Percentiles rank a stretch among this genome's conserved stretches.
These are phyloP conservation scores for Apiospora malaysiana DNA, from an alignment of 2,329 filamentous ascomycete genomes.

Conservation along the genomic window DNA sequence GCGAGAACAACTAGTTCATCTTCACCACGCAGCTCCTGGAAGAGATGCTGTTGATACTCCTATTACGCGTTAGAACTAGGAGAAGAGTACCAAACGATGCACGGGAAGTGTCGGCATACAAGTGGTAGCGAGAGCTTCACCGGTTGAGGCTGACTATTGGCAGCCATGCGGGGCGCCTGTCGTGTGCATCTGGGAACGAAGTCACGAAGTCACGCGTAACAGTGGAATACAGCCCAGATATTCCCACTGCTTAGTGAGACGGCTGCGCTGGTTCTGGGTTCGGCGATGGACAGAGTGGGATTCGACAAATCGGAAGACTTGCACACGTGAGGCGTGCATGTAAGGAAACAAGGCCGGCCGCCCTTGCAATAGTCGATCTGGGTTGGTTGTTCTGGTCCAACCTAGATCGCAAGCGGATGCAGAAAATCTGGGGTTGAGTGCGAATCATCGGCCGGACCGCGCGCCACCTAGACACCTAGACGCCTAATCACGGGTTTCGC, in stretches of 20 bases:
- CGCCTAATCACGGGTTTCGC: conserved; percentile 38
- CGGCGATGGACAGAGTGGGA: not conserved
- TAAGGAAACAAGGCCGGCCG: not conserved
- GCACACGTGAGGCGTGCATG: not conserved
- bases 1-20: conserved; percentile 95
- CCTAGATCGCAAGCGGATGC: not conserved
- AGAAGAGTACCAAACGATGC: not conserved
- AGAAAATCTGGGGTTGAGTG: conserved; percentile 24
- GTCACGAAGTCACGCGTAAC: conserved; percentile 9
- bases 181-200: not conserved
- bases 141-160: conserved; percentile 63
- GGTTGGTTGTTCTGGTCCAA: conserved; percentile 13
- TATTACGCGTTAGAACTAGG: conserved; percentile 36
- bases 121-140: conserved; percentile 84
- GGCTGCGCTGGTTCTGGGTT: not conserved
- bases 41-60: conserved; percentile 95
- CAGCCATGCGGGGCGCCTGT: conserved; percentile 53
- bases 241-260: not conserved
- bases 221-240: conserved; percentile 14
- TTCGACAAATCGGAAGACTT: conserved; percentile 5
- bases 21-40: conserved; percentile 85
- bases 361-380: not conserved
- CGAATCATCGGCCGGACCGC: conserved; percentile 26
- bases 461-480: conserved; percentile 34
- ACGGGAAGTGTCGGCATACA: conserved; percentile 45